These are phyloP conservation scores for Mycena venus DNA, from an alignment of 768 basidiomycete genomes.

Conservation along the genomic window DNA sequence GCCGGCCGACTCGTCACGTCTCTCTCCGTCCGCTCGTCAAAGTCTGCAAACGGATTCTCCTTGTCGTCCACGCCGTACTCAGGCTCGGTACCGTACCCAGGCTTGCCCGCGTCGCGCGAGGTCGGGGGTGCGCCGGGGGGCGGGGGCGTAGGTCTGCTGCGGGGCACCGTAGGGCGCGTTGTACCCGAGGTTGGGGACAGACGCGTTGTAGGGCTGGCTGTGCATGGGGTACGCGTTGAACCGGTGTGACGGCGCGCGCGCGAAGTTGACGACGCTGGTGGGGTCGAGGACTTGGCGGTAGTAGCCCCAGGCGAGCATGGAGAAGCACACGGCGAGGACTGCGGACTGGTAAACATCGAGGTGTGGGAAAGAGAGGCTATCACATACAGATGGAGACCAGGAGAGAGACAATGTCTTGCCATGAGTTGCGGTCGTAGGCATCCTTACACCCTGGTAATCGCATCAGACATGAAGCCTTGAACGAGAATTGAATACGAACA, in stretches of 20 bases:
- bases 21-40: conserved; percentile 56
- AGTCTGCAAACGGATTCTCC: conserved; percentile 72
- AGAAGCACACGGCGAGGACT: conserved; percentile 75
- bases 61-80: conserved; percentile 50
- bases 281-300: conserved; percentile 85
- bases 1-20: conserved; percentile 57
- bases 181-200: conserved; percentile 44
- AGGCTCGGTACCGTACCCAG: not conserved
- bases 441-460: conserved; percentile 67
- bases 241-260: conserved; percentile 60
- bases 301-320: conserved; percentile 76
- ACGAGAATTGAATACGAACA: conserved; percentile 54
- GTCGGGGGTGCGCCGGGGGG: conserved; percentile 69
- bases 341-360: not conserved
- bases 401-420: conserved; percentile 75
- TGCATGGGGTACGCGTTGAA: conserved; percentile 54
- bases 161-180: conserved; percentile 47
- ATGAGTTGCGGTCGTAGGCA: conserved; percentile 75
- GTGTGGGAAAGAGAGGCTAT: not conserved
- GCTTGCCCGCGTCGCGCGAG: conserved; percentile 40
- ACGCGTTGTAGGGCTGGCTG: conserved; percentile 70
- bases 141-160: conserved; percentile 53
- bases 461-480: conserved; percentile 13
- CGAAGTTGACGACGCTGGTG: conserved; percentile 63
- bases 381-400: conserved; percentile 70